Evolutionary conservation across 2,329 filamentous ascomycete genomes (phyloP).

Genomic region (Macrophomina phaseolina): DNA sequence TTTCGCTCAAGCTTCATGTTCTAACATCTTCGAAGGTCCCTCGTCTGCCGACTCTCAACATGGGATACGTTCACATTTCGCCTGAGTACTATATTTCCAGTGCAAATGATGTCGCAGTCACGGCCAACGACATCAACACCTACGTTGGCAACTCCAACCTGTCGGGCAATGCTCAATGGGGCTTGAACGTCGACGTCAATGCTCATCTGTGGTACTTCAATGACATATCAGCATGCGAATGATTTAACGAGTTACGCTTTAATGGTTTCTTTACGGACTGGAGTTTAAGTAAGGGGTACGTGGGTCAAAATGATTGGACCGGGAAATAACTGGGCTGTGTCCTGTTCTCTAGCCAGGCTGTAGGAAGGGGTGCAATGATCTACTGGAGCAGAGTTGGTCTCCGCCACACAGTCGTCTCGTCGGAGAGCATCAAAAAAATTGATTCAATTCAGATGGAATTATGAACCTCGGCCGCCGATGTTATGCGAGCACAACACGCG

Average conservation of each 20-base stretch:
- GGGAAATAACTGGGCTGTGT: not conserved
- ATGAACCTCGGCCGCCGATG: no score
- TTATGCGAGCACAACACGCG: no score
- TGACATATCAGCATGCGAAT: constrained; percentile 38
- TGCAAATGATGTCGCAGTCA: constrained; percentile 35
- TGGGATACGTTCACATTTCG: constrained; percentile 68
- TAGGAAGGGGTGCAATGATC: no score
- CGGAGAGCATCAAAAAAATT: no score
- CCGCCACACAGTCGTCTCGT: no score
- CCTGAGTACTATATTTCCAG: constrained; percentile 66
- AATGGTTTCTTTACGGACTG: not conserved
- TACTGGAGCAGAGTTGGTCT: no score
- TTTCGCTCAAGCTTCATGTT: not conserved
- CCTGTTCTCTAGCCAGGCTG: not conserved
- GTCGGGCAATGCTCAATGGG: constrained; percentile 40
- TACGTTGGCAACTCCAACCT: constrained; percentile 34
- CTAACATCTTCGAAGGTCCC: constrained; percentile 1
- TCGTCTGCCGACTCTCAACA: constrained; percentile 13
- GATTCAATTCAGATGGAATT: no score
- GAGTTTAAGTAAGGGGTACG: constrained; percentile 14
- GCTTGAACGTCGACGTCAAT: constrained; percentile 32
- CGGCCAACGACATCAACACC: constrained; percentile 34
- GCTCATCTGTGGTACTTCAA: constrained; percentile 47
- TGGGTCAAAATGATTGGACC: not conserved
- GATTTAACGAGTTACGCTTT: constrained; percentile 9